phyloP scores from a whole-genome alignment of 108 stramenopile species.

The Schizochytrium sp. region DNA sequence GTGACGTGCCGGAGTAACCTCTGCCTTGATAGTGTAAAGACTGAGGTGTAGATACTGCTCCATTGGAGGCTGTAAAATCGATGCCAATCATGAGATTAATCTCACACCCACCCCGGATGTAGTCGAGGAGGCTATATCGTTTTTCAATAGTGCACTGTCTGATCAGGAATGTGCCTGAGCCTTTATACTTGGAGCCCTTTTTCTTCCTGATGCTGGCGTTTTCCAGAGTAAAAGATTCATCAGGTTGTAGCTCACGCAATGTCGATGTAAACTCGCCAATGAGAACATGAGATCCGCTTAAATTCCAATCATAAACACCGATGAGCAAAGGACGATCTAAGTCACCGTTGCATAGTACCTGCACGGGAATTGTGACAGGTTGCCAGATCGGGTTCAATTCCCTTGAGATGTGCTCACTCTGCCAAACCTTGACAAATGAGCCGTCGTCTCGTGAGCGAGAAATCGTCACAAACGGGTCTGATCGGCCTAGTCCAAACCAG shows the following conservation, averaged over 20 bases:
- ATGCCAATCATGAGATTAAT: slow-evolving; percentile 40
- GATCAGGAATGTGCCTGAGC: slow-evolving; percentile 15
- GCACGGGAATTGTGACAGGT: slow-evolving; percentile 20
- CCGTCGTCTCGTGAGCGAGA: slow-evolving; percentile 54
- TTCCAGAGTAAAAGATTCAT: slow-evolving; percentile 38
- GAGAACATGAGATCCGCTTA: slow-evolving; percentile 44
- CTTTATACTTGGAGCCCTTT: slow-evolving; percentile 51
- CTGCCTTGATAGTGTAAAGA: slow-evolving; percentile 47
- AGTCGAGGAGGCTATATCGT: slow-evolving; percentile 43
- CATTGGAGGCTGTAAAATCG: slow-evolving; percentile 33
- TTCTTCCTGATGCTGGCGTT: neutral
- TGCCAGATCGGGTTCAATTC: slow-evolving; percentile 30
- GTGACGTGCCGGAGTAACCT: neutral
- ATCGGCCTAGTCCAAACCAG: slow-evolving; percentile 53
- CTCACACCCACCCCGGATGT: slow-evolving; percentile 58
- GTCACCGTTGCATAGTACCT: slow-evolving; percentile 53
- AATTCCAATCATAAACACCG: slow-evolving; percentile 41
- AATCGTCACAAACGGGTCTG: slow-evolving; percentile 29
- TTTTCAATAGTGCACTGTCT: slow-evolving; percentile 9
- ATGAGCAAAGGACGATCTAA: slow-evolving; percentile 30
- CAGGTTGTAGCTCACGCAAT: neutral
- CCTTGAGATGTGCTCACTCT: slow-evolving; percentile 48
- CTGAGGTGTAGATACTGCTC: slow-evolving; percentile 1
- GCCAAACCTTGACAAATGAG: slow-evolving; percentile 41
- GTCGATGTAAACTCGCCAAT: slow-evolving; percentile 34